Conservation (phyloP, 495 filamentous ascomycete species). For the Penicillium ucsense region DNA sequence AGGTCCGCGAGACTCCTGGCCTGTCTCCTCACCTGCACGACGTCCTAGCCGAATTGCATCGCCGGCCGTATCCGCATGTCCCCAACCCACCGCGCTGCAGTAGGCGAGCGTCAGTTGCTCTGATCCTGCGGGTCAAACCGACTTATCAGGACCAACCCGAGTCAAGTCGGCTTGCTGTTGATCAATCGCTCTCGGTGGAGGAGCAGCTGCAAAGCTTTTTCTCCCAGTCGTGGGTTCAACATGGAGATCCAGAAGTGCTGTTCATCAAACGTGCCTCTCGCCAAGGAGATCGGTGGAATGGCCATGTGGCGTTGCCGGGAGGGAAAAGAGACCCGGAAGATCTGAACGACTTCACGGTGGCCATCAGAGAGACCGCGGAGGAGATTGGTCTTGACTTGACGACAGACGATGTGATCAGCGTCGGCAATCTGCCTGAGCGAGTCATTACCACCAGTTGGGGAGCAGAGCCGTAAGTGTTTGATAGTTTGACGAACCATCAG, state of each 20-base stretch:
- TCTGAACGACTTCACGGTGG: constrained; percentile 52
- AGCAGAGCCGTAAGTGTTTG: constrained; percentile 48
- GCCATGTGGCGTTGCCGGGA: constrained; percentile 67
- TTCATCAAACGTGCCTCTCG: constrained; percentile 71
- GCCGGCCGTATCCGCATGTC: constrained; percentile 51
- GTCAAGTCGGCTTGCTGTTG: constrained; percentile 8
- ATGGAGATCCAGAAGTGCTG: constrained; percentile 65
- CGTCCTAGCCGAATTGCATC: constrained; percentile 41
- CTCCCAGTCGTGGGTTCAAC: constrained; percentile 56
- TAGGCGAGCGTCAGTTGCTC: constrained; percentile 63
- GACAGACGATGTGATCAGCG: constrained; percentile 41
- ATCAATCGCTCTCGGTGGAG: constrained; percentile 23
- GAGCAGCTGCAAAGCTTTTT: constrained; percentile 53
- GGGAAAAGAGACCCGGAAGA: constrained; percentile 64
- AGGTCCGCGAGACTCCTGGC: background rate
- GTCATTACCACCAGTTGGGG: constrained; percentile 67
- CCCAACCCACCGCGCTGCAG: constrained; percentile 51
- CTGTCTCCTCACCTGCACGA: constrained; percentile 26
- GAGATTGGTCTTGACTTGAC: constrained; percentile 62
- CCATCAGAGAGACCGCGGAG: constrained; percentile 60
- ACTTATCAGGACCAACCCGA: constrained; percentile 47
- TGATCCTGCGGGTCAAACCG: constrained; percentile 61
- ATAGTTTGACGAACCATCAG: background rate
- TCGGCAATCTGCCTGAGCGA: constrained; percentile 64
- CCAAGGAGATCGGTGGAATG: constrained; percentile 64